Percentiles rank a stretch among this genome's conserved stretches.
Evolutionary conservation across 208 protist species (phyloP).

Genomic region (Tritrichomonas musculus): DNA sequence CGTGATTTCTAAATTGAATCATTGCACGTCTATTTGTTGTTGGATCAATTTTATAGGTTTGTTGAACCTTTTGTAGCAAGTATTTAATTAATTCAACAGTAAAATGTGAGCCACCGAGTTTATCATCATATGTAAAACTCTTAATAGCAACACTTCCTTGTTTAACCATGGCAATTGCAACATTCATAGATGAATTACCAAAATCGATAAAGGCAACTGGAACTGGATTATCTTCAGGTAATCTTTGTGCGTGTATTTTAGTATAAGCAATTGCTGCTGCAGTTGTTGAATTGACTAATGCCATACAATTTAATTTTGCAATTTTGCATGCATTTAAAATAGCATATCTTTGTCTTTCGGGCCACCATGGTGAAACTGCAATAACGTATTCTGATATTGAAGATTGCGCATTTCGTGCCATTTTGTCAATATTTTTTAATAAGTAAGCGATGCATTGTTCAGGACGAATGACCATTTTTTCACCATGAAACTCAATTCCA

Average conservation of each 20-base stretch:
- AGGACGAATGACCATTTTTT: background rate
- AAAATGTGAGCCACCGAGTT: slow-evolving; percentile 39
- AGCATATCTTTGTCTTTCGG: background rate
- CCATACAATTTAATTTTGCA: background rate
- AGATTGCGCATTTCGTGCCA: background rate
- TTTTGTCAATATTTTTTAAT: background rate
- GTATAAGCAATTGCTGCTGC: background rate
- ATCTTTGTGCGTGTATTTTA: background rate
- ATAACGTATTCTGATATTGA: background rate
- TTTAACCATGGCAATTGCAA: background rate
- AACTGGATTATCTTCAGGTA: background rate
- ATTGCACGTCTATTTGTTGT: slow-evolving; percentile 36
- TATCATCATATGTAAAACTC: background rate
- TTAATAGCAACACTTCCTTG: slow-evolving; percentile 37
- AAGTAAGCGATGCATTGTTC: background rate
- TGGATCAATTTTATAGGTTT: slow-evolving; percentile 39
- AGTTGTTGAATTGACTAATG: background rate
- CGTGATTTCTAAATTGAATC: background rate
- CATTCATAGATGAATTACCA: background rate
- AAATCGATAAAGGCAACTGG: background rate
- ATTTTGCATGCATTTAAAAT: background rate
- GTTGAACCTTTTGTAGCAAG: slow-evolving; percentile 34
- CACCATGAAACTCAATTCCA: background rate
- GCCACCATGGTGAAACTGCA: background rate
- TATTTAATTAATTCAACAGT: background rate